Conservation (phyloP, 2,329 filamentous ascomycete genomes). For the Erysiphe neolycopersici region DNA sequence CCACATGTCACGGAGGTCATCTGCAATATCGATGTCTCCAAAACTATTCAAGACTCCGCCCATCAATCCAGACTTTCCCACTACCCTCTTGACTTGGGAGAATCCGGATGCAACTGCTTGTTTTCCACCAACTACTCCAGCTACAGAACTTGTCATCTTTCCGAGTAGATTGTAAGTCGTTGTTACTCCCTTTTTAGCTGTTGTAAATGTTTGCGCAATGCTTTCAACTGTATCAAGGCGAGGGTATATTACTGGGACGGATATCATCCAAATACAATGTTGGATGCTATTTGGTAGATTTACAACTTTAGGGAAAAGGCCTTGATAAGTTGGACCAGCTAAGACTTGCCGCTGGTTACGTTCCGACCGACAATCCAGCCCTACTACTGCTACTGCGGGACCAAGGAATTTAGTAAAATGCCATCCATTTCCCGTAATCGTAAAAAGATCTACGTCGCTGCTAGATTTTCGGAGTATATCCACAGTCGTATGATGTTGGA, state of each 20-base stretch:
- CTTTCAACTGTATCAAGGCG: conserved; percentile 78
- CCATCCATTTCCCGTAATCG: conserved; percentile 91
- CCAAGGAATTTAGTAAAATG: conserved; percentile 95
- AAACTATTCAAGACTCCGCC: conserved; percentile 88
- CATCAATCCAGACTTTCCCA: conserved; percentile 90
- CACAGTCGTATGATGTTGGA: conserved; percentile 91
- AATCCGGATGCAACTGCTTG: conserved; percentile 82
- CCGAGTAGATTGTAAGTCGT: conserved; percentile 90
- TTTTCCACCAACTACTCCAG: conserved; percentile 85
- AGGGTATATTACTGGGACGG: conserved; percentile 75
- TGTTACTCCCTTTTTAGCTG: conserved; percentile 89
- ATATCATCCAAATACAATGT: conserved; percentile 90
- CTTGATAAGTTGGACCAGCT: conserved; percentile 90
- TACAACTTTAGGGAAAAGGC: conserved; percentile 85
- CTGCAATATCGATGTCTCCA: conserved; percentile 79
- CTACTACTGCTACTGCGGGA: conserved; percentile 69
- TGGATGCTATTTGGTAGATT: conserved; percentile 78
- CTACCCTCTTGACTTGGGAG: conserved; percentile 81
- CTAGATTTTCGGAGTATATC: conserved; percentile 77
- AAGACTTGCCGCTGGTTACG: conserved; percentile 75
- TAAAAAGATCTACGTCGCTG: conserved; percentile 80
- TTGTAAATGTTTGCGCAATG: conserved; percentile 70
- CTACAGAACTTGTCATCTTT: conserved; percentile 83
- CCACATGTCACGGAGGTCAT: conserved; percentile 92
- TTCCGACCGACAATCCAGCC: conserved; percentile 78